These are phyloP conservation scores for Penicillium ucsense DNA, from an alignment of 495 filamentous ascomycete genomes.

Conservation along the genomic window DNA sequence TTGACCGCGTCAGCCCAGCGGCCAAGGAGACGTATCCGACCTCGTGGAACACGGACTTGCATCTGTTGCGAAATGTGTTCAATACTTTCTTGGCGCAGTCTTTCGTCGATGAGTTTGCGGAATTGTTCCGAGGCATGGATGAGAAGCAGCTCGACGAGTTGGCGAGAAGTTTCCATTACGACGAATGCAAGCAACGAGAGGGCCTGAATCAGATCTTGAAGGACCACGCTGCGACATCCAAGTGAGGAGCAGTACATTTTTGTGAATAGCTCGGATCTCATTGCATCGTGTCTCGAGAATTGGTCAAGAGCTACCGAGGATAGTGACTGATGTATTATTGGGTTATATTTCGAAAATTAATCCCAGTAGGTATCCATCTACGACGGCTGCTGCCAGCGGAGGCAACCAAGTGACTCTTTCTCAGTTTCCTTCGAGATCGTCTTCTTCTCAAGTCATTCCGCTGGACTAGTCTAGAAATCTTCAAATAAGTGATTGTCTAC, in stretches of 20 bases:
- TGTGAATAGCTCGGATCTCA: neutral
- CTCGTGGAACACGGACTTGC: constrained; percentile 46
- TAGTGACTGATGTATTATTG: too few species aligned
- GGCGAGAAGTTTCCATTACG: constrained; percentile 46
- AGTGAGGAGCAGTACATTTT: neutral
- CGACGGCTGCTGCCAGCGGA: too few species aligned
- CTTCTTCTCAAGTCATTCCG: too few species aligned
- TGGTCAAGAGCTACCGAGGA: too few species aligned
- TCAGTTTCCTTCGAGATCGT: too few species aligned
- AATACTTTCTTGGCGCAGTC: constrained; percentile 44
- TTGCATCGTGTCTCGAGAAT: too few species aligned
- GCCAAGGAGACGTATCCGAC: constrained; percentile 43
- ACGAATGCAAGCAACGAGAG: constrained; percentile 46
- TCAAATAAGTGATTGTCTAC: too few species aligned
- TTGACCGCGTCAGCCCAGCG: constrained; percentile 28
- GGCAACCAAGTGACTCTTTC: too few species aligned
- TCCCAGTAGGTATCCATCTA: too few species aligned
- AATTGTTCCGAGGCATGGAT: constrained; percentile 44
- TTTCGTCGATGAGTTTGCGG: constrained; percentile 48
- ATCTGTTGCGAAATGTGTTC: constrained; percentile 41
- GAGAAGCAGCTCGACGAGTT: constrained; percentile 45
- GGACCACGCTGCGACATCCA: constrained; percentile 20
- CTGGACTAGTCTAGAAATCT: too few species aligned
- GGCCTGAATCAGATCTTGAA: constrained; percentile 46
- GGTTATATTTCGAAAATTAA: too few species aligned